Conservation (phyloP, 2,329 filamentous ascomycete genomes). For the Biscogniauxia sp. region DNA sequence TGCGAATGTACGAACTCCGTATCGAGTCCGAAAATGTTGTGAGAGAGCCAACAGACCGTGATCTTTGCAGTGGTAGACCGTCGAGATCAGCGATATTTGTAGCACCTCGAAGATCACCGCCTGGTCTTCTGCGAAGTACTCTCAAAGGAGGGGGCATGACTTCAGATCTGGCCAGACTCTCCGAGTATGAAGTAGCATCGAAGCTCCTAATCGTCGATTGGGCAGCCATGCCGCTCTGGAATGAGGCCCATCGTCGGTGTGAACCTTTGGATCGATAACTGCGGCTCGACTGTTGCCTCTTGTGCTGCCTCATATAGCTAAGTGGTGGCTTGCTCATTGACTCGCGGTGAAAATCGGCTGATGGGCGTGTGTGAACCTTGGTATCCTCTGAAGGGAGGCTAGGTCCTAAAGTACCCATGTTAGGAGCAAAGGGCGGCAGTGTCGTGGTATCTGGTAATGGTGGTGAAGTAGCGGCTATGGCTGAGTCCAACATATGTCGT, state of each 20-base stretch:
- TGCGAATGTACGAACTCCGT: conserved; percentile 54
- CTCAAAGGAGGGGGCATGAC: conserved; percentile 54
- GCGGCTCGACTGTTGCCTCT: conserved; percentile 46
- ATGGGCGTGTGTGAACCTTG: conserved; percentile 30
- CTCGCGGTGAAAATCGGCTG: conserved; percentile 27
- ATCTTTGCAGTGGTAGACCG: conserved; percentile 45
- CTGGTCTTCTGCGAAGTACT: conserved; percentile 68
- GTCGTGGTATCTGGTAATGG: conserved; percentile 28
- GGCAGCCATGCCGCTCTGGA: conserved; percentile 53
- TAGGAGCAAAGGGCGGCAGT: conserved; percentile 48
- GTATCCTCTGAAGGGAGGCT: conserved; percentile 34
- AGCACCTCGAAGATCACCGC: conserved; percentile 70
- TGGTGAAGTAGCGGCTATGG: conserved; percentile 38
- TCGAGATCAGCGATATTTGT: conserved; percentile 64
- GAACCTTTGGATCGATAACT: conserved; percentile 51
- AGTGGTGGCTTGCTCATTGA: conserved; percentile 33
- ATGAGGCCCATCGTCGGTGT: conserved; percentile 57
- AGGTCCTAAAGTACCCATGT: conserved; percentile 40
- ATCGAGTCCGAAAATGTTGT: conserved; percentile 61
- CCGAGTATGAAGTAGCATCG: conserved; percentile 58
- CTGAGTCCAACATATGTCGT: conserved; percentile 41
- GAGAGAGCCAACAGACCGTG: conserved; percentile 58
- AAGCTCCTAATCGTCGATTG: conserved; percentile 57
- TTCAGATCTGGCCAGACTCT: conserved; percentile 47
- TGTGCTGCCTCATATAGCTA: conserved; percentile 38